These are phyloP conservation scores for Scheffersomyces insectosa DNA, from an alignment of 1,139 yeast genomes.

Conservation along the genomic window DNA sequence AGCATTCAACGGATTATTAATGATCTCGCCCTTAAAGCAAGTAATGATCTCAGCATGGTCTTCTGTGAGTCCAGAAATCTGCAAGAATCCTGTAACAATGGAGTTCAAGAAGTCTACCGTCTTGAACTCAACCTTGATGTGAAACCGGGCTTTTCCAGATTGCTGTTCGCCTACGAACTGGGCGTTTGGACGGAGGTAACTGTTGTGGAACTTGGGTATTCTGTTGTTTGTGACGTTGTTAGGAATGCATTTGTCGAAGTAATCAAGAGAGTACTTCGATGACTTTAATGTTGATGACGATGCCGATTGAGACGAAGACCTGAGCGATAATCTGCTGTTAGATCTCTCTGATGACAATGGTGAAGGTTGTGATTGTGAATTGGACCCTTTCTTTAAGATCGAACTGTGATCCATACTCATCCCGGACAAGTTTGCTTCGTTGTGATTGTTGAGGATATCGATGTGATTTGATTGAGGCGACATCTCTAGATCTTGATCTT, in stretches of 20 bases:
- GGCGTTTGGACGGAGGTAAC: conserved; percentile 63
- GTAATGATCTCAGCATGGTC: conserved; percentile 79
- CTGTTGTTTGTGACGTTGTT: conserved; percentile 2
- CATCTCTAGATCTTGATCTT: too few relatives aligned
- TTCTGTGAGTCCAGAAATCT: conserved; percentile 78
- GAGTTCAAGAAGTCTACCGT: conserved; percentile 65
- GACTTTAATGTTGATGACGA: neutral
- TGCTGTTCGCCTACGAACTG: conserved; percentile 70
- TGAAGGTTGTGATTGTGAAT: too few relatives aligned
- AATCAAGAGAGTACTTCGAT: neutral
- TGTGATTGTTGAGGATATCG: too few relatives aligned
- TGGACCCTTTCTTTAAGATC: too few relatives aligned
- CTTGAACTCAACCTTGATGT: conserved; percentile 70
- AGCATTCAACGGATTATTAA: conserved; percentile 52
- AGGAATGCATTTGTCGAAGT: neutral
- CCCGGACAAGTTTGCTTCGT: too few relatives aligned
- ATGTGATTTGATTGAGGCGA: too few relatives aligned
- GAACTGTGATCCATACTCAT: too few relatives aligned
- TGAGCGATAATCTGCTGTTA: neutral
- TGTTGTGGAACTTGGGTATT: conserved; percentile 23
- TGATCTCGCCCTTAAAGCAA: conserved; percentile 83
- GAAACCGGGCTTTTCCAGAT: conserved; percentile 66
- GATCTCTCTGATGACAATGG: neutral
- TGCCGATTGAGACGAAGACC: neutral
- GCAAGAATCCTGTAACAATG: conserved; percentile 72